These are phyloP conservation scores for Aspergillus transmontanensis DNA, from an alignment of 2,329 filamentous ascomycete genomes.

Conservation along the genomic window DNA sequence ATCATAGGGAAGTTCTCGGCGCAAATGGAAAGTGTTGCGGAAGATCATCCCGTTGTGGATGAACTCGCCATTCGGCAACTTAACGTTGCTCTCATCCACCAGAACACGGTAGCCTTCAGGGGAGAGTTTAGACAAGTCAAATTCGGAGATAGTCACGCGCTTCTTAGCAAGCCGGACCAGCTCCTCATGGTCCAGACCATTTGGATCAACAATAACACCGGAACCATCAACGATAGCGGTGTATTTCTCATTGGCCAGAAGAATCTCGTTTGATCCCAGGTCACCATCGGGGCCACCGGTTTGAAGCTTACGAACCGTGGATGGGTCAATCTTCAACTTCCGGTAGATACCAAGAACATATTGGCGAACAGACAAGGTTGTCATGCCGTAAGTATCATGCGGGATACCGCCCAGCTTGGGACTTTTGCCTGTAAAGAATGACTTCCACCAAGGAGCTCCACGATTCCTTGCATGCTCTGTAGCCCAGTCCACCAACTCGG, in stretches of 20 bases:
- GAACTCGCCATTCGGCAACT: constrained; percentile 82
- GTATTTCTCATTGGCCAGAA: constrained; percentile 95
- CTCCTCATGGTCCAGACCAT: constrained; percentile 83
- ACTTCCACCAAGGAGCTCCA: constrained; percentile 98
- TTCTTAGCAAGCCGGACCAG: constrained; percentile 80
- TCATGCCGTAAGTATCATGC: constrained; percentile 97
- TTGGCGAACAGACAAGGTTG: constrained; percentile 91
- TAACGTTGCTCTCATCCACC: constrained; percentile 86
- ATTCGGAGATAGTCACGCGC: constrained; percentile 87
- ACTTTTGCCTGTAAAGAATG: constrained; percentile 99
- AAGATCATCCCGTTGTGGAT: constrained; percentile 91
- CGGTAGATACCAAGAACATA: constrained; percentile 97
- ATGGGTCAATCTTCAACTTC: constrained; percentile 87
- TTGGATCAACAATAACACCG: constrained; percentile 89
- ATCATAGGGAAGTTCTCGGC: constrained; percentile 75
- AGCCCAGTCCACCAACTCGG: constrained; percentile 97
- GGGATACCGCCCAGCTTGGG: constrained; percentile 95
- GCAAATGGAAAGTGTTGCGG: constrained; percentile 96
- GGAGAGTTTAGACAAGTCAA: constrained; percentile 82
- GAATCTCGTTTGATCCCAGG: constrained; percentile 95
- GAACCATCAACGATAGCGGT: constrained; percentile 93
- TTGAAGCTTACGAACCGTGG: constrained; percentile 88
- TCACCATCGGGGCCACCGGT: constrained; percentile 97
- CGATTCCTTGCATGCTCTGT: constrained; percentile 86
- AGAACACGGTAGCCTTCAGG: constrained; percentile 86